phyloP scores from a whole-genome alignment of 331 rosid species.

The Acacia pycnantha region DNA sequence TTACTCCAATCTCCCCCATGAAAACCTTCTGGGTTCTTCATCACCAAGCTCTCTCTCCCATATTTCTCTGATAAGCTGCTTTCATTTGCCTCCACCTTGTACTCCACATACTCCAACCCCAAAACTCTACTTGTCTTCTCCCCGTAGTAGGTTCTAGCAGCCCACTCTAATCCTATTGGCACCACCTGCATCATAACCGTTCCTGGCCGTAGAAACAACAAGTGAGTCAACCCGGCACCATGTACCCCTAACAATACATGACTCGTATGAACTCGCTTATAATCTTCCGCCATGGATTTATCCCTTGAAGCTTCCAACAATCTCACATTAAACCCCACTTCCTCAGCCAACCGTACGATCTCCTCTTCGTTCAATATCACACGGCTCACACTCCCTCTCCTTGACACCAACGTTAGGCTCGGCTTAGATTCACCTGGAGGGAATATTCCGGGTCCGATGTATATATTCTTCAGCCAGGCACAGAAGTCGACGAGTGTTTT shows the following conservation, averaged over 20 bases:
- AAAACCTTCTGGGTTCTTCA: conserved; percentile 36
- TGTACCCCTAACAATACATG: conserved; percentile 65
- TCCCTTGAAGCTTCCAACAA: conserved; percentile 34
- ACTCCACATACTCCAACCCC: conserved; percentile 47
- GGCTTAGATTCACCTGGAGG: conserved; percentile 26
- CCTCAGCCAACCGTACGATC: conserved; percentile 30
- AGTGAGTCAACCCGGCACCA: conserved; percentile 63
- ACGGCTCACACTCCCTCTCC: conserved; percentile 38
- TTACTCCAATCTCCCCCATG: conserved; percentile 20
- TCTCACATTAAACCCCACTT: conserved; percentile 50
- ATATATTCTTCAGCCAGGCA: conserved; percentile 30
- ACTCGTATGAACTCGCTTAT: conserved; percentile 42
- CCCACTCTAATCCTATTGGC: conserved; percentile 52
- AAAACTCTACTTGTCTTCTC: conserved; percentile 31
- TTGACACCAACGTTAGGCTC: conserved; percentile 28
- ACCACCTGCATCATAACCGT: conserved; percentile 55
- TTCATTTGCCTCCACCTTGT: conserved; percentile 49
- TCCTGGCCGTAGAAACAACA: conserved; percentile 44
- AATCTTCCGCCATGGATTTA: conserved; percentile 25
- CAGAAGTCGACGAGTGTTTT: conserved; percentile 41
- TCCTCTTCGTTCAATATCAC: conserved; percentile 41
- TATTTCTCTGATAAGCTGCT: conserved; percentile 51
- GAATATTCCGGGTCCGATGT: not conserved
- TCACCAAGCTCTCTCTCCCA: conserved; percentile 31
- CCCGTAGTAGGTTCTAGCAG: conserved; percentile 33